Evolutionary conservation across 202 grass and related monocot species (phyloP).

Genomic region (Zoysia matrella): DNA sequence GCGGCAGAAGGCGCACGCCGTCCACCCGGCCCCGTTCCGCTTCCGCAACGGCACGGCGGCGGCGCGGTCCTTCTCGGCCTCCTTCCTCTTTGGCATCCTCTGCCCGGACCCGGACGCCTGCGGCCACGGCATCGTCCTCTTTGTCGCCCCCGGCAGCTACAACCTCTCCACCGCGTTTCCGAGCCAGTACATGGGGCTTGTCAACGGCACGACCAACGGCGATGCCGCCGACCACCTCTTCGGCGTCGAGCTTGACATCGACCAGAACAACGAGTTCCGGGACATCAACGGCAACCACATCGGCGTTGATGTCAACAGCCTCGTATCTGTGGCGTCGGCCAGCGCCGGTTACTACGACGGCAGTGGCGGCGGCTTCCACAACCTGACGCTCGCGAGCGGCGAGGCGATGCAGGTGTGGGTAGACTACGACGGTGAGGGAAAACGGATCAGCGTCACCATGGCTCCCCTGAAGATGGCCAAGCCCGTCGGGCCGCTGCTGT

Average conservation of each 20-base stretch:
- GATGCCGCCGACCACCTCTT: neutral
- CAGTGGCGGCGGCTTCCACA: neutral
- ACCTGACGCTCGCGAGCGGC: conserved; percentile 9
- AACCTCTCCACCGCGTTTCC: conserved; percentile 8
- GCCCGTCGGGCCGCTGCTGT: conserved; percentile 7
- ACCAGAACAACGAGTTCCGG: neutral
- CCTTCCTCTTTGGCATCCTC: conserved; percentile 36
- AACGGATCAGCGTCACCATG: conserved; percentile 25
- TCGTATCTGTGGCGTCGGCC: neutral
- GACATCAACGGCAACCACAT: no score
- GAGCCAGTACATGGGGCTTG: conserved; percentile 35
- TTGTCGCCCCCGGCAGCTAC: neutral
- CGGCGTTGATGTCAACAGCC: no score
- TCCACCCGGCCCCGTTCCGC: conserved; percentile 11
- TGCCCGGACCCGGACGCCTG: conserved; percentile 17
- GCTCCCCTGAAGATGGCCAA: neutral
- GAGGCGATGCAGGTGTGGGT: conserved; percentile 39
- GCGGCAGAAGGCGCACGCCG: conserved; percentile 34
- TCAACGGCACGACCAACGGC: neutral
- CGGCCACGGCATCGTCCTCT: no score
- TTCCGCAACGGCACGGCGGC: neutral
- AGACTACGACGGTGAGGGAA: neutral
- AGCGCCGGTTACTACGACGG: conserved; percentile 19
- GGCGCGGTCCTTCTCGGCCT: conserved; percentile 19
- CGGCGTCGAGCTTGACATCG: conserved; percentile 15